Evolutionary conservation across 768 basidiomycete species (phyloP).

Genomic region (Lactarius sp.): DNA sequence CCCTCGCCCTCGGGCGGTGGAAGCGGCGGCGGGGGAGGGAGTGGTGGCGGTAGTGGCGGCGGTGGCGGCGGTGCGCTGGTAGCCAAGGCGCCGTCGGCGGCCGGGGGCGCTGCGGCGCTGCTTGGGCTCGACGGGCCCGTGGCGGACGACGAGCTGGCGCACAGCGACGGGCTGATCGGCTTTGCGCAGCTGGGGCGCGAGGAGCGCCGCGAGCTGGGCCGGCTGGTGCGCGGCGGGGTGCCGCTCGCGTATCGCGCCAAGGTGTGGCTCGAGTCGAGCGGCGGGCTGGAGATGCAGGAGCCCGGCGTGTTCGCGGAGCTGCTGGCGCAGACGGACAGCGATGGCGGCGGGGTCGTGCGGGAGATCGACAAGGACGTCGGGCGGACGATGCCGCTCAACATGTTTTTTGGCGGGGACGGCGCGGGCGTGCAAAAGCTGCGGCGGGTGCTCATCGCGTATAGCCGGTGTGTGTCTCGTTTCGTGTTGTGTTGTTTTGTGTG

Average conservation of each 20-base stretch:
- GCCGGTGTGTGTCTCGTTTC: conserved; percentile 53
- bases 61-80: not conserved
- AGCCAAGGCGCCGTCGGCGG: conserved; percentile 12
- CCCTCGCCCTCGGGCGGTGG: conserved; percentile 20
- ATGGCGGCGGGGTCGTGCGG: conserved; percentile 45
- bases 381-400: conserved; percentile 86
- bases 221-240: conserved; percentile 78
- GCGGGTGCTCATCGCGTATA: conserved; percentile 86
- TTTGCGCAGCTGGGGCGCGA: conserved; percentile 84
- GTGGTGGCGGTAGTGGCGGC: not conserved
- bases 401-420: conserved; percentile 97
- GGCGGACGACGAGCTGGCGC: conserved; percentile 70
- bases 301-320: conserved; percentile 88
- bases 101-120: conserved; percentile 53
- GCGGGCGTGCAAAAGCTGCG: conserved; percentile 89
- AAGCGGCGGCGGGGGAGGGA: conserved; percentile 25
- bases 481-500: not conserved
- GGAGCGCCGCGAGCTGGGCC: conserved; percentile 74
- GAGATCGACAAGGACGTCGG: conserved; percentile 98
- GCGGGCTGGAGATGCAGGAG: conserved; percentile 86
- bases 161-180: conserved; percentile 83
- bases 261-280: conserved; percentile 91
- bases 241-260: conserved; percentile 85
- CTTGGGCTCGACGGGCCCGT: conserved; percentile 60
- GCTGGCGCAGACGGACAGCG: conserved; percentile 42